phyloP scores from a whole-genome alignment of 1,139 yeast genomes.

The Magnusiomyces fungicola region DNA sequence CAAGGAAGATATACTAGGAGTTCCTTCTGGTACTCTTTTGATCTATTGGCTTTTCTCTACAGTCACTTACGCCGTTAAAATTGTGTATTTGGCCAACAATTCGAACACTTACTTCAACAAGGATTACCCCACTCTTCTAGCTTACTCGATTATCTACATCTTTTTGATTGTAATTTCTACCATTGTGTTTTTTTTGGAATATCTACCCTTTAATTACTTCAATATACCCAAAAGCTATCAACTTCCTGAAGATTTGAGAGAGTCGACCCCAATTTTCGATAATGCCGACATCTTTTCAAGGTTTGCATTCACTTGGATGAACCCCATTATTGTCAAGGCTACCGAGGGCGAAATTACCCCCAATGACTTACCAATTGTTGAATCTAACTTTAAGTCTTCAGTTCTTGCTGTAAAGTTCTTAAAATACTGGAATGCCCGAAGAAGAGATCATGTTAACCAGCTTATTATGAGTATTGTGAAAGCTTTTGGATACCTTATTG shows the following conservation, averaged over 20 bases:
- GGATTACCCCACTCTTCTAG: neutral
- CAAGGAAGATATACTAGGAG: constrained; percentile 56
- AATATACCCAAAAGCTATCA: constrained; percentile 10
- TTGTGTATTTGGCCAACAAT: constrained; percentile 25
- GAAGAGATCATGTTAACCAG: constrained; percentile 45
- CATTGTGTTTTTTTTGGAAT: constrained; percentile 12
- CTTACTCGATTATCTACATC: constrained; percentile 11
- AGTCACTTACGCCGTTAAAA: constrained; percentile 40
- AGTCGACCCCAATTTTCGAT: constrained; percentile 36
- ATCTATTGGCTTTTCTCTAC: constrained; percentile 64
- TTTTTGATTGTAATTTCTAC: constrained; percentile 8
- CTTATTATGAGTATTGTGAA: constrained; percentile 50
- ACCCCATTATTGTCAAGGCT: constrained; percentile 73
- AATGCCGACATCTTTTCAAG: constrained; percentile 69
- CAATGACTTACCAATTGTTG: constrained; percentile 71
- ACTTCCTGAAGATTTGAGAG: constrained; percentile 2
- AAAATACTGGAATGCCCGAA: constrained; percentile 48
- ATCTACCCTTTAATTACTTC: constrained; percentile 14
- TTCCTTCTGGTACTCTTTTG: constrained; percentile 60
- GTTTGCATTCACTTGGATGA: constrained; percentile 81
- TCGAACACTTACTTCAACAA: neutral
- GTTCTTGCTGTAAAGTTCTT: constrained; percentile 43
- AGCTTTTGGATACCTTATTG: constrained; percentile 59
- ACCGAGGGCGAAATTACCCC: constrained; percentile 60
- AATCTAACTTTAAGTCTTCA: constrained; percentile 49